Evolutionary conservation across 2,329 filamentous ascomycete genomes (phyloP), one percentile per base, ranked within the genome.

Genomic region (Colletotrichum acutatum): DNA sequence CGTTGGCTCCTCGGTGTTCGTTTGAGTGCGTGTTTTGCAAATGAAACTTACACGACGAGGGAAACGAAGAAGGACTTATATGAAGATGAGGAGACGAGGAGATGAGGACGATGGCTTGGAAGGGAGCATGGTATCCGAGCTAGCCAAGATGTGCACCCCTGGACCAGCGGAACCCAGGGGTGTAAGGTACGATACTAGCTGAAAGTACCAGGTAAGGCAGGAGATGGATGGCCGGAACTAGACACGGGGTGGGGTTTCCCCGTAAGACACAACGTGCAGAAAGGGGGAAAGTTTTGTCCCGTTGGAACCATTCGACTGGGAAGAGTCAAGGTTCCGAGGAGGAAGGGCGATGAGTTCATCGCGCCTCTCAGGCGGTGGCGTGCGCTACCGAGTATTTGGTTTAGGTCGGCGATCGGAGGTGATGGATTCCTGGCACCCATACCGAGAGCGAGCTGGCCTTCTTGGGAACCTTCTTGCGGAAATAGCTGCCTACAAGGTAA

Each of bases 161-260:
- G 67, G 28, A 12, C 34, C 56, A 37, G 37, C 4, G 42, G 37
- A 12, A n/a, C 26, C 9, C 28, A 42, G 11, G 56, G 54, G 54
- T 56, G 57, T 49, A 53, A 42, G 37, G 37, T 1, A 19, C 37
- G 37, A 42, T 42, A 42, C 14, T 42, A 42, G 32, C 32, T 34
- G 32, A 34, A 34, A 34, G 3, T 5, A 34, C 32, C 32, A 34
- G 32, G 32, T 34, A 34, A 34, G 14, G 37, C 14, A 42, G 9
- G 54, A 60, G 30, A 61, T 70, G 54, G 30, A 61, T 70, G 54
- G 46, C 67, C 71, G 60, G 66, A 73, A 73, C 28, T 37, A 42
- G 71, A 26, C 28, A 37, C 60, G 46, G 56, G 14, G 37, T 24
- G 34, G 28, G 67, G 52, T 57, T 56, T 56, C 53, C 54, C 54